These are phyloP conservation scores for Boletus albobrunnescens DNA, from an alignment of 1,284 basidiomycete genomes.

Conservation along the genomic window DNA sequence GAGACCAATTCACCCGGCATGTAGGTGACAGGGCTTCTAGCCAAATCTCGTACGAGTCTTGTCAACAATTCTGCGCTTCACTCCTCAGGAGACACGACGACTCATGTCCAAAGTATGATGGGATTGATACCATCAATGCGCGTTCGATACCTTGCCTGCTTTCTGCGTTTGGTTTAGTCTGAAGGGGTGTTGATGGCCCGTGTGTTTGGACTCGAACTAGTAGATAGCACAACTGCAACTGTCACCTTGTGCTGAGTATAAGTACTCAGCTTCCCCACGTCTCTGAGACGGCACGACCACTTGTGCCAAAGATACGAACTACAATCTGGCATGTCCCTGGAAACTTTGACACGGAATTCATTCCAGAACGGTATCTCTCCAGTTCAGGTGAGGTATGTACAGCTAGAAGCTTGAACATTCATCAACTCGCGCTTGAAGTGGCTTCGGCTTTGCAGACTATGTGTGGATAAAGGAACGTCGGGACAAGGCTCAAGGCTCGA, in stretches of 20 bases:
- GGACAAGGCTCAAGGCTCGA: conserved; percentile 30
- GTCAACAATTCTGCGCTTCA: conserved; percentile 88
- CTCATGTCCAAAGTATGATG: conserved; percentile 70
- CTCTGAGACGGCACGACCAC: neutral
- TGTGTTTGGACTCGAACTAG: conserved; percentile 2
- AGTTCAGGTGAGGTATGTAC: conserved; percentile 44
- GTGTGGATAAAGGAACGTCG: conserved; percentile 47
- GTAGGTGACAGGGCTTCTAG: conserved; percentile 36
- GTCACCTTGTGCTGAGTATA: neutral
- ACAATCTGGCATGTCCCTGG: conserved; percentile 55
- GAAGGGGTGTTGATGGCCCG: neutral
- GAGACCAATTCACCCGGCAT: neutral
- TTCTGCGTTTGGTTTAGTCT: neutral
- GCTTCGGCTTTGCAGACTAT: conserved; percentile 58
- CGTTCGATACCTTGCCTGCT: neutral
- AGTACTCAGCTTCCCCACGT: neutral
- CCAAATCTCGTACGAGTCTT: conserved; percentile 87
- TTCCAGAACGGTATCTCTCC: conserved; percentile 65
- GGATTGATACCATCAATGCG: conserved; percentile 3
- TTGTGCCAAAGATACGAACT: neutral
- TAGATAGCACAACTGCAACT: neutral
- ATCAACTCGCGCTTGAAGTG: conserved; percentile 42
- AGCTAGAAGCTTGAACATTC: neutral
- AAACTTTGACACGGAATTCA: conserved; percentile 63
- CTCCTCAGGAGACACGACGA: conserved; percentile 86